Conservation (phyloP, 345 rosid genomes). For the Aquilaria sinensis region DNA sequence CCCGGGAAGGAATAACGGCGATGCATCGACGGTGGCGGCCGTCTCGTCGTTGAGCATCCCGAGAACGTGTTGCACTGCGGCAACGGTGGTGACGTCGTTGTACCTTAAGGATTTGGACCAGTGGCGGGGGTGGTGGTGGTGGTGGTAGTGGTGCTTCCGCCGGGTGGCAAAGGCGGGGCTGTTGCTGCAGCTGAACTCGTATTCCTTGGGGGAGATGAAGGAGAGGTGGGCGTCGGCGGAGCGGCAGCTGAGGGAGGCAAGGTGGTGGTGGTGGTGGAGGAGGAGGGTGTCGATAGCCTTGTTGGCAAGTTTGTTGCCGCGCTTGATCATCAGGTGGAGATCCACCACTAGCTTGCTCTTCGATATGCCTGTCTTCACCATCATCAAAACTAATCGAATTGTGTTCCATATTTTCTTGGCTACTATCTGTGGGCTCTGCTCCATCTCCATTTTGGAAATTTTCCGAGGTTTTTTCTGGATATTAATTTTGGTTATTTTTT, state of each 20-base stretch:
- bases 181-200: constrained; percentile 97
- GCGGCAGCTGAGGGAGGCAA: constrained; percentile 55
- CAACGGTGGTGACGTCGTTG: constrained; percentile 42
- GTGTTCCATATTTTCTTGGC: constrained; percentile 41
- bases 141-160: constrained; percentile 15
- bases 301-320: constrained; percentile 40
- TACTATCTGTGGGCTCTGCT: constrained; percentile 24
- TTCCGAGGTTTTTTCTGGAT: not conserved
- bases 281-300: constrained; percentile 42
- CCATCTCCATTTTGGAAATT: constrained; percentile 26
- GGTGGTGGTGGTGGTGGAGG: constrained; percentile 29
- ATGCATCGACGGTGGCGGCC: constrained; percentile 21
- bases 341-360: constrained; percentile 44
- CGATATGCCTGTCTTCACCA: constrained; percentile 43
- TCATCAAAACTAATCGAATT: constrained; percentile 29
- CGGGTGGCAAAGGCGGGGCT: constrained; percentile 49
- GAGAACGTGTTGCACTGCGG: constrained; percentile 54
- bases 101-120: constrained; percentile 21
- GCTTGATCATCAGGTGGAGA: constrained; percentile 37
- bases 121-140: constrained; percentile 36
- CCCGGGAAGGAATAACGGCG: constrained; percentile 39
- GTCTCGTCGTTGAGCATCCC: constrained; percentile 45
- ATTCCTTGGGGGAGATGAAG: constrained; percentile 60
- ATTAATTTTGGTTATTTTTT: not conserved
- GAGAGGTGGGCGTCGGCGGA: constrained; percentile 50